These are phyloP conservation scores for Debaryomyces udenii DNA, from an alignment of 1,139 yeast species.

Conservation along the genomic window DNA sequence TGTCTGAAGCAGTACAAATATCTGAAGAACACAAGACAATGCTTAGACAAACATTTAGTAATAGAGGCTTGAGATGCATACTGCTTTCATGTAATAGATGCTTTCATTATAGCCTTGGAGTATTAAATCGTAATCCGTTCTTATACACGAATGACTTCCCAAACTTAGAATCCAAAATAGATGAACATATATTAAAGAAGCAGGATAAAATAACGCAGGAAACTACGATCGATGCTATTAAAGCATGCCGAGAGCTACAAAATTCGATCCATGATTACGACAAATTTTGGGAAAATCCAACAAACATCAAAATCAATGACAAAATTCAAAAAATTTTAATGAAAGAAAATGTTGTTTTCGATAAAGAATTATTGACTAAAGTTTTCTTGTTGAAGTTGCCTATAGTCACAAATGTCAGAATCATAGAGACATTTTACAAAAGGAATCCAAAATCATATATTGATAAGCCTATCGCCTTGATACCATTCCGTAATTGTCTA, in stretches of 20 bases:
- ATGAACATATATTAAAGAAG: conserved; percentile 12
- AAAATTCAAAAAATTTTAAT: conserved; percentile 26
- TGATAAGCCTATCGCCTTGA: conserved; percentile 51
- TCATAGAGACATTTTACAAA: conserved; percentile 40
- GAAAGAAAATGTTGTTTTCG: conserved; percentile 24
- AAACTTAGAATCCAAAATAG: conserved; percentile 14
- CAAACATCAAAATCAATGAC: conserved; percentile 20
- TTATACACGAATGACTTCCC: conserved; percentile 18
- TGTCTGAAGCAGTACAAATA: background rate
- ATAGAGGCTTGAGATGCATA: too few relatives aligned
- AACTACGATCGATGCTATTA: conserved; percentile 23
- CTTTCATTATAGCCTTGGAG: conserved; percentile 4
- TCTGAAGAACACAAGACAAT: background rate
- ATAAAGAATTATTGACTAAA: conserved; percentile 27
- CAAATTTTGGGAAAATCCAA: conserved; percentile 27
- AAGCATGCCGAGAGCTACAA: conserved; percentile 26
- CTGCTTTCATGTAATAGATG: background rate
- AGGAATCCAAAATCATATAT: conserved; percentile 38
- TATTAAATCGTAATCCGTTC: conserved; percentile 12
- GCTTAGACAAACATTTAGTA: conserved; percentile 1
- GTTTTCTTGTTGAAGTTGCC: conserved; percentile 42
- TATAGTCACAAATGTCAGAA: conserved; percentile 27
- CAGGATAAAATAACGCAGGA: conserved; percentile 10
- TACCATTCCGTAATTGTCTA: conserved; percentile 63
- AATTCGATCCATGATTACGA: conserved; percentile 22